Conservation (phyloP, 139 green algal species). For the Nannochloris sp. region DNA sequence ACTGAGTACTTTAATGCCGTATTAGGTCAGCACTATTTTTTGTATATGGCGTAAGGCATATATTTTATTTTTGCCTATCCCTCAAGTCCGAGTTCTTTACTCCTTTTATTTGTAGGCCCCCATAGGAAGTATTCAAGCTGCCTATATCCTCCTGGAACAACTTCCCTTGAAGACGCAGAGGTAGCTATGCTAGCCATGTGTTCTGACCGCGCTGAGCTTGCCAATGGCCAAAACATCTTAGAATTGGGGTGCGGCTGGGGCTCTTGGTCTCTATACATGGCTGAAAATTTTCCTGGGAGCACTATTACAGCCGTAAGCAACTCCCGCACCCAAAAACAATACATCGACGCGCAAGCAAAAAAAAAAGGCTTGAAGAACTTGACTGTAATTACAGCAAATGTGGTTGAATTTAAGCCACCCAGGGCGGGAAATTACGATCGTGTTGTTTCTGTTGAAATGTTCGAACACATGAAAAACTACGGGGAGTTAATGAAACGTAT, state of each 20-base stretch:
- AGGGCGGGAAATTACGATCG: conserved; percentile 62
- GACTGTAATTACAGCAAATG: conserved; percentile 70
- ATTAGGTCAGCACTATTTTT: conserved; percentile 75
- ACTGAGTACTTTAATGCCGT: conserved; percentile 88
- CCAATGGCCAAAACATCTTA: conserved; percentile 73
- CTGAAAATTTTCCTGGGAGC: conserved; percentile 50
- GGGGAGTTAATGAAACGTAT: conserved; percentile 63
- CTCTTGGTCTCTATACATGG: conserved; percentile 79
- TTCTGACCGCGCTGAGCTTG: conserved; percentile 69
- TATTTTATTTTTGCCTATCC: too few species aligned
- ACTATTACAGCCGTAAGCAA: conserved; percentile 81
- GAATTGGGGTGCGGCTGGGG: conserved; percentile 98
- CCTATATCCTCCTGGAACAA: conserved; percentile 51
- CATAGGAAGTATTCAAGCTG: conserved; percentile 90
- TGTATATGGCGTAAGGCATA: too few species aligned
- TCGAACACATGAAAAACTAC: conserved; percentile 77
- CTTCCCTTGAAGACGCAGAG: conserved; percentile 79
- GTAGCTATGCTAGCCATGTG: conserved; percentile 83
- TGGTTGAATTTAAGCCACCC: conserved; percentile 54
- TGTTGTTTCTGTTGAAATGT: conserved; percentile 94
- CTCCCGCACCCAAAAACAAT: conserved; percentile 70
- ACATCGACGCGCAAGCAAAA: conserved; percentile 55
- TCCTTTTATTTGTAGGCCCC: too few species aligned
- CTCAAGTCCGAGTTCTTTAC: too few species aligned
- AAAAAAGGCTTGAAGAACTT: conserved; percentile 77